Evolutionary conservation across 176 grass and related monocot genomes (phyloP).

Genomic region (Oryza glaberrima): DNA sequence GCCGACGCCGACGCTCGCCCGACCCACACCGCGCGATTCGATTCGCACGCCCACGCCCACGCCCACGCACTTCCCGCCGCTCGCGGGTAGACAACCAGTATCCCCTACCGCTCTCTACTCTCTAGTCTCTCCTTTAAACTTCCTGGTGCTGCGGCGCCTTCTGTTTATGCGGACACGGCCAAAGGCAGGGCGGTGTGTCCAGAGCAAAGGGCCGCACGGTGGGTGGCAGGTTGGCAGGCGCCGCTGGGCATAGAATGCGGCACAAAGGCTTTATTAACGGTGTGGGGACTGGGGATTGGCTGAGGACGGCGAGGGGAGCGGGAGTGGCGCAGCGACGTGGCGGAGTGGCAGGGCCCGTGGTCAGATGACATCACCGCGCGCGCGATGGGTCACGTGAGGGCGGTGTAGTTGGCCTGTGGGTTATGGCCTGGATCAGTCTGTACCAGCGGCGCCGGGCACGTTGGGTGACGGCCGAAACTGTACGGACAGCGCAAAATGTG

Average conservation of each 20-base stretch:
- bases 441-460: background rate
- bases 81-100: too few species aligned
- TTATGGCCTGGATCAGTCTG: background rate
- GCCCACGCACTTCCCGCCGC: too few species aligned
- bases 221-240: background rate
- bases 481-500: background rate
- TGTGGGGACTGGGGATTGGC: background rate
- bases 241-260: background rate
- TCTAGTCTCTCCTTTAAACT: background rate
- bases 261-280: background rate
- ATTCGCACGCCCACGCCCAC: background rate
- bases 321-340: background rate
- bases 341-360: background rate
- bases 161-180: background rate
- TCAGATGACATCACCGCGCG: background rate
- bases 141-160: background rate
- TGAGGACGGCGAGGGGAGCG: background rate
- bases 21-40: background rate
- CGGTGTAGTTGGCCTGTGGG: background rate
- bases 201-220: too few species aligned
- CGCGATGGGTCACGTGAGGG: background rate
- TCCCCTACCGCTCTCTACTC: too few species aligned
- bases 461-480: background rate
- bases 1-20: too few species aligned
- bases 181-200: background rate